Evolutionary conservation across 306 rosid species (phyloP).

Genomic region (Cucurbita maxima): DNA sequence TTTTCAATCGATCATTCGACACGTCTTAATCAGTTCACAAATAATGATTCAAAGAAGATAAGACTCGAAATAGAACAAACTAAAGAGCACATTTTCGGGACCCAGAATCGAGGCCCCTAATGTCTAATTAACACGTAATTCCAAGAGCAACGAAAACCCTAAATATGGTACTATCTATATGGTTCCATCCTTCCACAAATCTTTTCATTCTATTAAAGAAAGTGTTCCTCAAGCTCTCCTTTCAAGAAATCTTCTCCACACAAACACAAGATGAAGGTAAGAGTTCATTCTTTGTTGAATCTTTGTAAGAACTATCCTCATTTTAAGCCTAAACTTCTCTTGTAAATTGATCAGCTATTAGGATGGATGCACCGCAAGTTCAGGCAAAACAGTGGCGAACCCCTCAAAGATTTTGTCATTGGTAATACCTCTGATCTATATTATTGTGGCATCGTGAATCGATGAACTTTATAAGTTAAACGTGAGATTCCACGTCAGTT

Average conservation of each 20-base stretch:
- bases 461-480: too few species aligned
- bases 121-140: neutral
- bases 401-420: constrained; percentile 43
- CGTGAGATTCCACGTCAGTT: too few species aligned
- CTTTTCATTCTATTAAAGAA: neutral
- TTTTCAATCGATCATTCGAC: neutral
- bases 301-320: neutral
- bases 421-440: constrained; percentile 37
- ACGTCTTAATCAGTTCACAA: neutral
- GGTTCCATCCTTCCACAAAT: neutral
- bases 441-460: too few species aligned
- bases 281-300: neutral
- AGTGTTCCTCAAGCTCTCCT: neutral
- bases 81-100: neutral
- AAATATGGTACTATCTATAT: neutral
- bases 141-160: neutral
- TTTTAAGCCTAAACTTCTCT: neutral
- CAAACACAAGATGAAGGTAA: constrained; percentile 5
- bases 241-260: neutral
- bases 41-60: neutral
- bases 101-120: neutral
- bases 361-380: constrained; percentile 96
- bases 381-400: constrained; percentile 64
- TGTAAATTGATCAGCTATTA: constrained; percentile 34
- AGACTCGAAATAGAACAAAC: neutral